Evolutionary conservation across 352 stramenopile genomes (phyloP), one percentile per base, ranked within the genome.

Genomic region (Halophytophthora batemanensis): DNA sequence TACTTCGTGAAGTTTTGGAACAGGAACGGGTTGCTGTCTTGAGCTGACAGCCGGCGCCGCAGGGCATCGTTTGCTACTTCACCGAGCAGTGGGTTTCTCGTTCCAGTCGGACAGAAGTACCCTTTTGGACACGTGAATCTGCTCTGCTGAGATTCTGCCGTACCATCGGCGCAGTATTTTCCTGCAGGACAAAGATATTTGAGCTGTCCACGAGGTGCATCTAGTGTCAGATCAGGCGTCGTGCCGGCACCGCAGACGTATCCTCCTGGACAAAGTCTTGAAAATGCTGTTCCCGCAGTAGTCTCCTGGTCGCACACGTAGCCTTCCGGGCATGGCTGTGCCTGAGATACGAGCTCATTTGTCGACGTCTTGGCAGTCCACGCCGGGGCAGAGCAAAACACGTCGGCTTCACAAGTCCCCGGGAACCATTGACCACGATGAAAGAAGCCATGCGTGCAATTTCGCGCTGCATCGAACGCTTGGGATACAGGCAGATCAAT

Each of bases 31-130:
- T 98, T 76, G 6, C 72, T 82, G 10, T 86, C 59, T 6, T 77
- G 43, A 6, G 54, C 57, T 2, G 65, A 68, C 2, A 98, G 62
- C n/a, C 67, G 51, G 22, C 93, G 73, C 18, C 74, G 81, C 19
- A 98, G 34, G 3, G 79, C 90, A 59, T 98, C 96, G 56, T 97
- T 90, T 2, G 95, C 91, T 2, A 98, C 76, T 2, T 75, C 66
- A 7, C 95, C 95, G 3, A 90, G 57, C 19, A 90, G 71, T 47
- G 90, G 86, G 55, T 97, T 87, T 3, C 74, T 74, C 10, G 95
- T 98, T 0, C 95, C 96, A 7, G 94, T 97, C 0, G 95, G 96
- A 59, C 96, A 99, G 67, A 98, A 99, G 73, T 97, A 96, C 18
- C 93, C 86, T 13, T 68, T 64, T 6, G 90, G 92, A 61, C 96